These are phyloP conservation scores for Penicillium cataractarum DNA, from an alignment of 495 filamentous ascomycete genomes.

Conservation along the genomic window DNA sequence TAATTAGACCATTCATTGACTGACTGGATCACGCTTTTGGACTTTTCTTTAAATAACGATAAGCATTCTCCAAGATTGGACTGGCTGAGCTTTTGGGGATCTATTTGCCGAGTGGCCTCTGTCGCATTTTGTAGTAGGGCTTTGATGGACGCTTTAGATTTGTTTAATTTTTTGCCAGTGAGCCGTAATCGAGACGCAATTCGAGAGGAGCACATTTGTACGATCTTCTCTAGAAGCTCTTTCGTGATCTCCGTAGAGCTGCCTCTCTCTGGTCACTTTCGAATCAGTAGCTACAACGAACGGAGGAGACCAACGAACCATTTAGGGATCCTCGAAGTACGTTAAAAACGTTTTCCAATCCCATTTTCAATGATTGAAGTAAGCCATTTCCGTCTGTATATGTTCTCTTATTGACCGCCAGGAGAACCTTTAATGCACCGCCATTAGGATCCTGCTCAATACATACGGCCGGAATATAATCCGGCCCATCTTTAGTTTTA, in stretches of 20 bases:
- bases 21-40: conserved; percentile 18
- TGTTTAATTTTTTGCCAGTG: not conserved
- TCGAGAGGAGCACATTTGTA: conserved; percentile 17
- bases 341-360: conserved; percentile 16
- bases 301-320: conserved; percentile 12
- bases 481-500: conserved; percentile 20
- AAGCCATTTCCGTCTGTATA: conserved; percentile 19
- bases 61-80: not conserved
- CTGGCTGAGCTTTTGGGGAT: conserved; percentile 8
- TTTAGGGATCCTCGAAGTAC: conserved; percentile 16
- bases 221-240: conserved; percentile 5
- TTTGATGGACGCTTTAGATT: conserved; percentile 15
- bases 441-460: conserved; percentile 16
- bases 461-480: conserved; percentile 22
- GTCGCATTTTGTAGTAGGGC: conserved; percentile 13
- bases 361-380: conserved; percentile 13
- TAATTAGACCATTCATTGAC: conserved; percentile 18
- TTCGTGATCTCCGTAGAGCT: conserved; percentile 8
- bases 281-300: conserved; percentile 7
- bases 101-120: conserved; percentile 8
- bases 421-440: conserved; percentile 7
- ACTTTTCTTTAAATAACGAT: conserved; percentile 9
- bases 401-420: conserved; percentile 24
- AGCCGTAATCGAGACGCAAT: conserved; percentile 20
- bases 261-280: conserved; percentile 4